Conservation (phyloP, 1,139 yeast species). For the Debaryomyces sp. region DNA sequence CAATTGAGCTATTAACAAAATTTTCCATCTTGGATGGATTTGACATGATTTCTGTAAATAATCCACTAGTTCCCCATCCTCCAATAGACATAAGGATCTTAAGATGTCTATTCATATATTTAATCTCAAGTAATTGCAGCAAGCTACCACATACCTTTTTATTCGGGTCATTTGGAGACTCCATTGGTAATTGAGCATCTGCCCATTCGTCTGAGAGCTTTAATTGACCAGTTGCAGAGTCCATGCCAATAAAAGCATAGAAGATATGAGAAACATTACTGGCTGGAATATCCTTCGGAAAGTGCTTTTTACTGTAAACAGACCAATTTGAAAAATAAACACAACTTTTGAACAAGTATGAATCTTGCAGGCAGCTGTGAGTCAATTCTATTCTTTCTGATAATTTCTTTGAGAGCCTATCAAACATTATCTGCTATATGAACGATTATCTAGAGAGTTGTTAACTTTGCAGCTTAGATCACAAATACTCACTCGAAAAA, state of each 20-base stretch:
- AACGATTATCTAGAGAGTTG: not conserved
- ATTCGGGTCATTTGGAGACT: conserved; percentile 20
- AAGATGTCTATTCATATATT: conserved; percentile 49
- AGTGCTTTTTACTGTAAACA: conserved; percentile 63
- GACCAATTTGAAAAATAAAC: conserved; percentile 66
- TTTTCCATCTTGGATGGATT: conserved; percentile 35
- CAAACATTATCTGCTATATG: conserved; percentile 1
- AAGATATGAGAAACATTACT: conserved; percentile 64
- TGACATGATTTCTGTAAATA: conserved; percentile 51
- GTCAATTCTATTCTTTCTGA: not conserved
- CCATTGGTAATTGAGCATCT: conserved; percentile 53
- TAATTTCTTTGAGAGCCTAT: not conserved
- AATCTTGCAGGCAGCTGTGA: not conserved
- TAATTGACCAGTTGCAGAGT: conserved; percentile 55
- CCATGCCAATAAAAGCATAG: conserved; percentile 74
- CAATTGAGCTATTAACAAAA: conserved; percentile 56
- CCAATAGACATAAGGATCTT: conserved; percentile 79
- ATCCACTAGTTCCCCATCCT: conserved; percentile 74
- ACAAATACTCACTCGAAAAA: conserved; percentile 1
- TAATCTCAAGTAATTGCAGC: conserved; percentile 57
- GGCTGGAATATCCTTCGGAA: conserved; percentile 67
- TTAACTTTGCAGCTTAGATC: conserved; percentile 3
- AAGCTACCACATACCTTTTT: conserved; percentile 49
- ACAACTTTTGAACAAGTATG: conserved; percentile 23
- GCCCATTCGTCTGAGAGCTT: conserved; percentile 68